These are phyloP conservation scores for Spathaspora arborariae DNA, from an alignment of 805 yeast species.

Conservation along the genomic window DNA sequence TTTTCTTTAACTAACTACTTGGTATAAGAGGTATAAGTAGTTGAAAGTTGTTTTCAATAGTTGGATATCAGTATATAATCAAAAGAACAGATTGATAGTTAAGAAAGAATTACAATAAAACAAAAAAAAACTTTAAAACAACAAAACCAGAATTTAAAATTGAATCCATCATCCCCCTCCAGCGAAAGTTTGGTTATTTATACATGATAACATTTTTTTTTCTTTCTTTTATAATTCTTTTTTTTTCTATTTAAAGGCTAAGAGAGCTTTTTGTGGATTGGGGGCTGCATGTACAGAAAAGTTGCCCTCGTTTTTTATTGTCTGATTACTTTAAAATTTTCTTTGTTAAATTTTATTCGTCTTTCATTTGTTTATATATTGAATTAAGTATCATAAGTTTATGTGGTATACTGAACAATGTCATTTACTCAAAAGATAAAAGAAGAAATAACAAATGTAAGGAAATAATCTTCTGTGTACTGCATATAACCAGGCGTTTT, in stretches of 20 bases:
- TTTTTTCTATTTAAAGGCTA: neutral
- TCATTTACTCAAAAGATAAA: neutral
- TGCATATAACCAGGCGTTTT: neutral
- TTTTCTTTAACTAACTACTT: neutral
- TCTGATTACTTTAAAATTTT: neutral
- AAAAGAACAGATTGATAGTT: neutral
- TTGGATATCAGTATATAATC: neutral
- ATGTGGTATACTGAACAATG: too few species aligned
- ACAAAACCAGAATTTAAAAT: neutral
- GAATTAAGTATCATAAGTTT: too few species aligned
- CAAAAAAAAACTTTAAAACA: neutral
- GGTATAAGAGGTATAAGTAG: neutral
- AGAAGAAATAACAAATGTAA: neutral
- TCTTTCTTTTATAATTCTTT: neutral
- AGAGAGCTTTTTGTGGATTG: neutral
- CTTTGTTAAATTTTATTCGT: neutral
- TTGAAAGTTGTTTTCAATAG: neutral
- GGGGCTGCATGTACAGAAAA: neutral
- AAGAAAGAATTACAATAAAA: neutral
- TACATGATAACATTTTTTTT: neutral
- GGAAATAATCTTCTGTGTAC: neutral
- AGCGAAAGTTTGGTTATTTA: neutral
- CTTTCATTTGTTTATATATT: neutral
- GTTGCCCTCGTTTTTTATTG: neutral
- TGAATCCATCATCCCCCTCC: neutral